Base-by-base conservation (phyloP, 2,329 filamentous ascomycete genomes). In the Sordariomycetes sp. region DNA sequence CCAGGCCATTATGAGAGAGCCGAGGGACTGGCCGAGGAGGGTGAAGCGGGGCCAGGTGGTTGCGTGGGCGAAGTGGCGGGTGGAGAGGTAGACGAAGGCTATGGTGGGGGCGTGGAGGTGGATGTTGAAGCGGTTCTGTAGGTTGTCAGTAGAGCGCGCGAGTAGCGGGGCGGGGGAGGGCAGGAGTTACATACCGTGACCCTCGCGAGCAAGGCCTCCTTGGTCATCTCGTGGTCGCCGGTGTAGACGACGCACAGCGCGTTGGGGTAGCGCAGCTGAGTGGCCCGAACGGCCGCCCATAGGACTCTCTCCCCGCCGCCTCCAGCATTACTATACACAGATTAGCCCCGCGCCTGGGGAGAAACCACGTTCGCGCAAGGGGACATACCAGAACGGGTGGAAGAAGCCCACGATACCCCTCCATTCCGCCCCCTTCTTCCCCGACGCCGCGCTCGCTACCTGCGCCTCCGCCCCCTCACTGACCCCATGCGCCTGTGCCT, bases 251-350 rank as follows among this genome's bases (percentile, higher is more conserved):
- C 81, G 65, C 91, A 95, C 65, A 91, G 87, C 50, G 90, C 90
- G 60, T 86, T 86, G 2, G 92, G 94, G 84, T 89, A 96, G 62
- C 86, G 82, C 64, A 85, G 81, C 72, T 97, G 94, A 2, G 90
- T 96, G 48, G 92, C 90, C 60, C 89, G 83, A 60, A 99, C 89
- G 12, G 94, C 94, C 58, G 91, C 92, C 90, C 95, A 99, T 28
- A 99, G 82, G 51, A 99, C 94, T 68, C 94, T 80, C 72, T 99
- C 94, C 61, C 94, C 94, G 60, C 94, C 94, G 32, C 94, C 94
- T 57, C 94, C 94, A 55, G 94, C 94, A 74, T 99, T 97, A 72
- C 89, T 94, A 60, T 52, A 25, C 22, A n/a, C 54, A 3, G 15
- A 35, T 58, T 20, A 57, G 57, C 34, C 45, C 35, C 35, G n/a